Evolutionary conservation across 2,329 filamentous ascomycete genomes (phyloP), one percentile per base, ranked within the genome.

Genomic region (Colletotrichum sp.): DNA sequence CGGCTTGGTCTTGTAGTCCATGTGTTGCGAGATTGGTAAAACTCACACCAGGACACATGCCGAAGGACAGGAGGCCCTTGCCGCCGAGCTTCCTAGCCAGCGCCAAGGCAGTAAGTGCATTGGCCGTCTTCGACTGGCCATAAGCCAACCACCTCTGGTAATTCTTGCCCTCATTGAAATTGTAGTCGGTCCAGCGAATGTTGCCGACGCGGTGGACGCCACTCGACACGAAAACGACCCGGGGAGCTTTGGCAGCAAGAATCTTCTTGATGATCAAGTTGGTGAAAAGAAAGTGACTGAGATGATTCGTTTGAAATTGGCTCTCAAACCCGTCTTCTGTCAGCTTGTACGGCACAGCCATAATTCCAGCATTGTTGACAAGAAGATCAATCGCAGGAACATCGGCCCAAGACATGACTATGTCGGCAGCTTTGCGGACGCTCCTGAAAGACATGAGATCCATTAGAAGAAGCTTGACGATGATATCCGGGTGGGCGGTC

Each of bases 111-210:
- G 30, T 64, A 0, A 64, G 32, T 16, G 32, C 32, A 39, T 83
- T 84, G 11, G 83, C 82, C 2, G 85, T 84, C 77, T 86, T 86
- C 25, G 82, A 81, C 71, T 86, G 85, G 2, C 81, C 85, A 13
- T 86, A 86, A 1, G 82, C 80, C 5, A 63, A 25, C 82, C 82
- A 67, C 8, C 36, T 13, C 11, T 67, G 28, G 39, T 67, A 67
- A 15, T 28, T 64, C 16, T 71, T 76, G 82, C 85, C 80, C n/a
- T 34, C 82, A 16, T 83, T 80, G 76, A 88, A 88, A 34, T 87
- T 86, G 30, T 82, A 84, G 77, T 89, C 87, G 57, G 82, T 81
- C 71, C 85, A 88, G 5, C 86, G 81, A 25, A 89, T 79, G 2
- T 84, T 84, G 3, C 81, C 80, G 15, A 88, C 64, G 8, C 84